Base-by-base conservation (phyloP, 768 basidiomycete genomes). In the Kwoniella mangroviensis region DNA sequence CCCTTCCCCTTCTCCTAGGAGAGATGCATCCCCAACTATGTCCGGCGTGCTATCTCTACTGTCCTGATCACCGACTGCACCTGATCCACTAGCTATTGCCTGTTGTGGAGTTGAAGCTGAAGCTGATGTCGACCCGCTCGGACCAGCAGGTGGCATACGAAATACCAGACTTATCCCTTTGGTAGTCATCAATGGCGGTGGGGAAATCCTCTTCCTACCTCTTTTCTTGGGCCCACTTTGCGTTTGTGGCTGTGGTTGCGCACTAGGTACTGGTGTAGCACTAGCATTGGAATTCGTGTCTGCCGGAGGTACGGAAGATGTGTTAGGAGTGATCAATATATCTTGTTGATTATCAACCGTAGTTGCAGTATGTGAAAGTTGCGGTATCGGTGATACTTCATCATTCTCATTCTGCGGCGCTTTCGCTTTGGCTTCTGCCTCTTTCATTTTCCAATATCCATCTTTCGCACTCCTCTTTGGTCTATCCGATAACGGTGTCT, bases 81-180 rank as follows among this genome's bases (percentile, higher is more conserved):
- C 62, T 22, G 45, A 49, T 13, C 34, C 62, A 42, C 15, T n/a
- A 13, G 43, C n/a, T 49, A 53, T 26, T 21, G 54, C 15, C 21
- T 21, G 54, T 28, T 55, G 54, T 22, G 41, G 45, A 66, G 7
- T 49, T 1, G 21, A 43, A 19, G 58, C 6, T 21, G n/a, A n/a
- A 13, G n/a, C 54, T 40, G 65, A 24, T 21, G 51, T 21, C 45
- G 21, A n/a, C 15, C 22, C 19, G 42, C 22, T 43, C 21, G 34
- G n/a, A 12, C 43, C 24, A 9, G 19, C 68, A 43, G 68, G 62
- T 45, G 70, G 70, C 54, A 63, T 56, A 22, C 70, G 67, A 42
- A 72, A 67, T 17, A 72, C 70, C 55, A 72, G 49, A 56, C 66
- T 67, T 9, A 72, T 72, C 26, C 70, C 66, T 55, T 65, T 67